Percentiles rank a stretch among this genome's conserved stretches.
phyloP scores from a whole-genome alignment of 2,329 filamentous ascomycete genomes.

The Lizonia empirigonia region DNA sequence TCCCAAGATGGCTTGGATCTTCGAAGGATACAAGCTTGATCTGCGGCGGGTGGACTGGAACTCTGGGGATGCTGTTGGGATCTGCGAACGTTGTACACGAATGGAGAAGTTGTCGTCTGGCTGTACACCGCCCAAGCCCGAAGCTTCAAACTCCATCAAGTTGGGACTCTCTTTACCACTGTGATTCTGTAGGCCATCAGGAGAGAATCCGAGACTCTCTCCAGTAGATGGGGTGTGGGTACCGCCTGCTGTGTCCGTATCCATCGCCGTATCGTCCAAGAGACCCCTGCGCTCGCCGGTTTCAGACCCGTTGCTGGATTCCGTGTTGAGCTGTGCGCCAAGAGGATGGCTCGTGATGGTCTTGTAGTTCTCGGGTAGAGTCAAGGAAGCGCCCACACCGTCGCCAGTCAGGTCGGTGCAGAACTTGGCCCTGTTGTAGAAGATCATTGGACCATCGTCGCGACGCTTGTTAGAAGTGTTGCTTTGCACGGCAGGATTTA shows the following conservation, averaged over 20 bases:
- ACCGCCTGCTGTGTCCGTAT: conserved; percentile 35
- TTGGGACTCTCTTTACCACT: conserved; percentile 32
- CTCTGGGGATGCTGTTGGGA: conserved; percentile 11
- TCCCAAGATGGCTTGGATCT: conserved; percentile 45
- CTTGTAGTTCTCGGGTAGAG: conserved; percentile 36
- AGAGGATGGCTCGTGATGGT: conserved; percentile 41
- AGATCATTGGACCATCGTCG: conserved; percentile 77
- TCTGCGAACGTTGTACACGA: conserved; percentile 52
- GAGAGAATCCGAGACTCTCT: conserved; percentile 48
- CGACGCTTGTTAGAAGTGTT: conserved; percentile 58
- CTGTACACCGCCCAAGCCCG: conserved; percentile 65
- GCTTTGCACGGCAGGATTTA: conserved; percentile 55
- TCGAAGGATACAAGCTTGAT: conserved; percentile 31
- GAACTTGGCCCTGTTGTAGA: conserved; percentile 79
- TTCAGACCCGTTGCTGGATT: conserved; percentile 27
- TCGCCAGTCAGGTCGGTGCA: conserved; percentile 81
- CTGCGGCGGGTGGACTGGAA: conserved; percentile 15
- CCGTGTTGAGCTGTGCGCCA: conserved; percentile 22
- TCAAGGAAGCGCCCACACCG: conserved; percentile 31
- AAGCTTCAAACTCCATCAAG: conserved; percentile 51
- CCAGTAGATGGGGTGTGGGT: conserved; percentile 35
- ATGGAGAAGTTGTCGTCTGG: conserved; percentile 62
- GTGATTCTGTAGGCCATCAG: conserved; percentile 33
- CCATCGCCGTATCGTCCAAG: conserved; percentile 28
- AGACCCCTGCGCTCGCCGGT: conserved; percentile 36